Evolutionary conservation across 2,329 filamentous ascomycete genomes (phyloP), one percentile per base, ranked within the genome.

Genomic region (Cladosporium colombiae): DNA sequence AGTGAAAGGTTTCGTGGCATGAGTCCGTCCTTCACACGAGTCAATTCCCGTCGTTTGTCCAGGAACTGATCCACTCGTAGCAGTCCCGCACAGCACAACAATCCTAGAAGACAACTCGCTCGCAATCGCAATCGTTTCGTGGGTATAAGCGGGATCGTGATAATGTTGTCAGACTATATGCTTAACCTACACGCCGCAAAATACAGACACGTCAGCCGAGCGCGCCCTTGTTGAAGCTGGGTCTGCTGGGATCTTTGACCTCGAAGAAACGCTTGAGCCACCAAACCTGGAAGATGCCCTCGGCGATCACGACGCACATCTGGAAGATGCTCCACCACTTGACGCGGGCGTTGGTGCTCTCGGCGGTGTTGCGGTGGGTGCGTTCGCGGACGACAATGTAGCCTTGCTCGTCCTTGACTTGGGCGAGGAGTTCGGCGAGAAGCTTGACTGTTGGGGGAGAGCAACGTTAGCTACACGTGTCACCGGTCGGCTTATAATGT

Each of bases 261-360:
- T 74, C 74, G 66, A 75, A 74, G 86, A 99, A 99, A 77, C 95
- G 88, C 83, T 96, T 95, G 78, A 99, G 81, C 93, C 95, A 99
- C 94, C 95, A 99, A 71, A 99, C 94, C 83, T 99, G 95, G 85
- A 99, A 99, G 71, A 97, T 83, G 68, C 93, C 95, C 83, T 98
- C 92, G 74, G 91, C 93, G 71, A 96, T 85, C 69, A 99, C 86
- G 60, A 98, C 89, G 65, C 88, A 86, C 70, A 99, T 88, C 81
- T 99, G 93, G 81, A 98, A 98, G 74, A 98, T 86, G 80, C 95
- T 97, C 95, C 95, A 99, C 95, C 95, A 99, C 85, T 99, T 99
- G 78, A 99, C 95, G 71, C 95, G 87, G 73, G 88, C 87, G 81
- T 99, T 99, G 75, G 95, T 99, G 86, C 93, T 97, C 84, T 99